phyloP scores from a whole-genome alignment of 2,329 filamentous ascomycete species.

The Dryadomyces quercus-mongolicae region DNA sequence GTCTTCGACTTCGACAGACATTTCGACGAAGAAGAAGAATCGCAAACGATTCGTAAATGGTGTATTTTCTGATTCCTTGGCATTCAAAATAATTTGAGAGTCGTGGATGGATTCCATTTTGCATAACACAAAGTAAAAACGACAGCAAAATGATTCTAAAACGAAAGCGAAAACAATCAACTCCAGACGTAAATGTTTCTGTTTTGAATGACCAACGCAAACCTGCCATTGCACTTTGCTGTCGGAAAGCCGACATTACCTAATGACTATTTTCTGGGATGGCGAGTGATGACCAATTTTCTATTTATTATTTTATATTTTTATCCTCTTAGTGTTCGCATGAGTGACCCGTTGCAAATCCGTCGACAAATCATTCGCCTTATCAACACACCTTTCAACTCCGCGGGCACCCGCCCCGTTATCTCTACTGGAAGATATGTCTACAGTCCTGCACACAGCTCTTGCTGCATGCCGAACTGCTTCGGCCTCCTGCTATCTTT shows the following conservation, averaged over 20 bases:
- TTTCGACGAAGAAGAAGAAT: too few relatives aligned
- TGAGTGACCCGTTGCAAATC: background rate
- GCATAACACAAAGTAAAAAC: too few relatives aligned
- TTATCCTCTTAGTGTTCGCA: background rate
- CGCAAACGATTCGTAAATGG: too few relatives aligned
- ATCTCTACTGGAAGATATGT: background rate
- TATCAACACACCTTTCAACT: background rate
- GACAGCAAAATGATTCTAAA: too few relatives aligned
- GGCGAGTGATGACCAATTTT: background rate
- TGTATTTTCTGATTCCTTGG: too few relatives aligned
- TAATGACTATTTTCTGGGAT: background rate
- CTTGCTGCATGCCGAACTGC: background rate
- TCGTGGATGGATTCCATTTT: too few relatives aligned
- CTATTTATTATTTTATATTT: background rate
- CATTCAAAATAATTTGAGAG: too few relatives aligned
- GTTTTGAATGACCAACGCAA: too few relatives aligned
- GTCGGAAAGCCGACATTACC: background rate
- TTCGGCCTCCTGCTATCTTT: background rate
- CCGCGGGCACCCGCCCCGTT: background rate
- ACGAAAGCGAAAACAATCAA: too few relatives aligned
- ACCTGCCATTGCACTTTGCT: too few relatives aligned
- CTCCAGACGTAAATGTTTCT: too few relatives aligned
- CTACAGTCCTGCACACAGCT: background rate
- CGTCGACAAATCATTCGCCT: conserved; percentile 1
- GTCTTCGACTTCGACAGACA: too few relatives aligned